Evolutionary conservation across 768 basidiomycete genomes (phyloP).

Genomic region (Mycena floridula): DNA sequence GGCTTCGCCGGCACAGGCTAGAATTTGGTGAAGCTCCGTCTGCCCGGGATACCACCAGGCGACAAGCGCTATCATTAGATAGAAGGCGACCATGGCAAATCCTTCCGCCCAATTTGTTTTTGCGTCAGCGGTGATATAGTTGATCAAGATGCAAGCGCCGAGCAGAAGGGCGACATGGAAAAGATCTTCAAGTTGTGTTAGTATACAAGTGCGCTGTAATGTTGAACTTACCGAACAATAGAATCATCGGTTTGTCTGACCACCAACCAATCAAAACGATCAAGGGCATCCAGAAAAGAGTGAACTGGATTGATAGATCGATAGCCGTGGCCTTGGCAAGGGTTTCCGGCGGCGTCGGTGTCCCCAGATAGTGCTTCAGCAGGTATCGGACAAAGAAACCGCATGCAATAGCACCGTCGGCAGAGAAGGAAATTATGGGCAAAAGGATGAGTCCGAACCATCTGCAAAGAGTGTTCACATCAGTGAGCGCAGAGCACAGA

Average conservation of each 20-base stretch:
- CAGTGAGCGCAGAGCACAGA: neutral
- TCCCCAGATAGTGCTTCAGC: conserved; percentile 32
- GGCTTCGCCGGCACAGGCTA: no score
- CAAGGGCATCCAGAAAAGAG: conserved; percentile 75
- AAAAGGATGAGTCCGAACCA: conserved; percentile 73
- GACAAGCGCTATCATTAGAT: conserved; percentile 47
- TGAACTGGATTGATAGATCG: conserved; percentile 74
- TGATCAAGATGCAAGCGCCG: conserved; percentile 69
- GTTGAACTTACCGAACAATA: conserved; percentile 55
- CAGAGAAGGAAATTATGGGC: conserved; percentile 68
- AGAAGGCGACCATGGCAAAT: conserved; percentile 60
- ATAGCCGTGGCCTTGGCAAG: conserved; percentile 69
- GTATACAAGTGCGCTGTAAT: neutral
- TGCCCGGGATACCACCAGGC: conserved; percentile 33
- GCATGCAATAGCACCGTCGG: conserved; percentile 58
- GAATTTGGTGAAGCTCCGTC: conserved; percentile 22
- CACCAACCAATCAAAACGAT: conserved; percentile 67
- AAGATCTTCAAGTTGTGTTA: conserved; percentile 43
- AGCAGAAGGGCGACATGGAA: conserved; percentile 62
- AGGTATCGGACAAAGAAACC: conserved; percentile 16
- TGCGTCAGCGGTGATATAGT: conserved; percentile 71
- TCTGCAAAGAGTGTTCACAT: conserved; percentile 22
- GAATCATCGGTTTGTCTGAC: conserved; percentile 47
- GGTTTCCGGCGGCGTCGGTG: conserved; percentile 40
- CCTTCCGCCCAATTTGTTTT: conserved; percentile 82